Percentiles rank a stretch among this genome's conserved stretches.
Conservation (phyloP, 148 eudicot species). For the Hydrangea macrophylla region DNA sequence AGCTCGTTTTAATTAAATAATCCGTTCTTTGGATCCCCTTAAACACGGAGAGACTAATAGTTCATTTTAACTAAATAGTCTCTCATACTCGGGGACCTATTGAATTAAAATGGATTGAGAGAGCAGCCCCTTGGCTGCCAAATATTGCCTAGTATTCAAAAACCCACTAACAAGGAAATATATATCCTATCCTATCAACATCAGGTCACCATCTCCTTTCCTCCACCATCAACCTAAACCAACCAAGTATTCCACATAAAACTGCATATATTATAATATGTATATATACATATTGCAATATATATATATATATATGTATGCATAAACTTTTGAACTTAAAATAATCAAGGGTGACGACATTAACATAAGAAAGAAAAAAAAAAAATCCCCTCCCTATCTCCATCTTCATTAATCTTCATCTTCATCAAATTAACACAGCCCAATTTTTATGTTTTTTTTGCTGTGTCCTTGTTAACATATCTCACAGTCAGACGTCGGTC, state of each 20-base stretch:
- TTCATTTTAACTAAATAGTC: no score
- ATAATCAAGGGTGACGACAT: no score
- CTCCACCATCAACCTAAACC: neutral
- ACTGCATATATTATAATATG: neutral
- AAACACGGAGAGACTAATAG: no score
- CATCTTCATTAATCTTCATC: conserved; percentile 4
- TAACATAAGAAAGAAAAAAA: neutral
- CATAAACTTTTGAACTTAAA: no score
- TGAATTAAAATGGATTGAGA: no score
- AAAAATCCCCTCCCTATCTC: neutral
- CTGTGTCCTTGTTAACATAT: neutral
- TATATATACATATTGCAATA: neutral
- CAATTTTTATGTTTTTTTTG: neutral
- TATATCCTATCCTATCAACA: neutral
- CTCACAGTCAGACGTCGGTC: neutral
- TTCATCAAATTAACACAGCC: neutral
- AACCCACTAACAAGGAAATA: no score
- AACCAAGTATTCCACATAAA: neutral
- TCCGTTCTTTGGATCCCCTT: no score
- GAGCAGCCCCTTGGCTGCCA: no score
- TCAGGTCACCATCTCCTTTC: neutral
- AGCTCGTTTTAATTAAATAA: no score
- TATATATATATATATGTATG: no score
- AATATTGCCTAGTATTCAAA: no score
- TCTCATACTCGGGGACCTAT: no score